Evolutionary conservation across 2,329 filamentous ascomycete genomes (phyloP), one percentile per base, ranked within the genome.

Genomic region (Zymoseptoria passerinii): DNA sequence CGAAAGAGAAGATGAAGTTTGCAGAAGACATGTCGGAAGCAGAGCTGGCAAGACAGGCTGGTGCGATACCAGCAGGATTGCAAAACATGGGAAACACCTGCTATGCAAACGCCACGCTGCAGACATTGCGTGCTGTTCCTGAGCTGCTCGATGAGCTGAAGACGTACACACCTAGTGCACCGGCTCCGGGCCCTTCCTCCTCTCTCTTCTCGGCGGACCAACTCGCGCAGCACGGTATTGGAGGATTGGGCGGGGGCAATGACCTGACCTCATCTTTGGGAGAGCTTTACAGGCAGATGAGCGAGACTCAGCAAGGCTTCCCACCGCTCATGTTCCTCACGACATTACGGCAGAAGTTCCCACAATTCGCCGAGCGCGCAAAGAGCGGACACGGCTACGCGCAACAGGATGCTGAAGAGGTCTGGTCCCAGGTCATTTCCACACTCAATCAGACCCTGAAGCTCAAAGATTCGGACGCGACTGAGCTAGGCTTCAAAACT

Each of bases 361-460:
- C 94, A 8, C 94, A 97, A 71, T 99, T 99, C 71, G 91, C 90
- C 9, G 91, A 99, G 76, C 87, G 84, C 69, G 84, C 90, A 57
- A 92, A 89, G 72, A 86, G 87, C 29, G 89, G 90, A 20, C 81
- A 87, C 58, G 91, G 89, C 6, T 97, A 87, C 70, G 92, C 94
- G n/a, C 94, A 99, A 75, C 94, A 99, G 75, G 94, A 99, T 77
- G 94, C 94, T 0, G 94, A 99, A 74, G 94, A 99, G 74, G 94
- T 92, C 52, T 99, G 92, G 91, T 94, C 92, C 19, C 92, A 97
- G 72, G 95, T 99, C 61, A 77, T 99, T 5, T 85, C 88, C 50
- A 89, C 92, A 69, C 77, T 99, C 44, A 85, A 88, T 62, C 83
- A 88, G 68, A 92, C 89, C 71, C 77, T 97, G 54, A 86, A 84